Percentiles rank a stretch among this genome's conserved stretches.
Evolutionary conservation across 208 protist species (phyloP).

Genomic region (Wallacemonas sp.): DNA sequence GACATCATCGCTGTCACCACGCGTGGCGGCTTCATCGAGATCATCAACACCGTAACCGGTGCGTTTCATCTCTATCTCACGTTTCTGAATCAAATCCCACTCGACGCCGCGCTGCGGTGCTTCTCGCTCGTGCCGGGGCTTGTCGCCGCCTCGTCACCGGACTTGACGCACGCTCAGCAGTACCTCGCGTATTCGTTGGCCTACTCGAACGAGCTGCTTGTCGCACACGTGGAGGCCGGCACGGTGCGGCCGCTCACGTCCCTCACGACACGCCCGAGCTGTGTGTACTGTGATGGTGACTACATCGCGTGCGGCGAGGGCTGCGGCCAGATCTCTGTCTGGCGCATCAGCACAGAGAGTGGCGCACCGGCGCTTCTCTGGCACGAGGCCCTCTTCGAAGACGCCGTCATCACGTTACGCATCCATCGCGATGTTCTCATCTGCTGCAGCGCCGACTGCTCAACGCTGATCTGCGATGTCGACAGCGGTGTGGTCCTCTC

Average conservation of each 20-base stretch:
- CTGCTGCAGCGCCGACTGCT: slow-evolving; percentile 65
- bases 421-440: slow-evolving; percentile 49
- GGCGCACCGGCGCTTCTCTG: slow-evolving; percentile 40
- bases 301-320: slow-evolving; percentile 81
- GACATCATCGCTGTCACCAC: slow-evolving; percentile 70
- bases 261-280: slow-evolving; percentile 65
- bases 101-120: slow-evolving; percentile 71
- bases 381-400: slow-evolving; percentile 44
- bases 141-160: slow-evolving; percentile 15
- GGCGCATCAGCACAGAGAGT: slow-evolving; percentile 43
- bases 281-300: slow-evolving; percentile 65
- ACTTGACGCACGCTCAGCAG: slow-evolving; percentile 19
- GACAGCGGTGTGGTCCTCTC: slow-evolving; percentile 44
- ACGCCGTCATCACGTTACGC: slow-evolving; percentile 50
- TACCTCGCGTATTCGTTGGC: slow-evolving; percentile 70
- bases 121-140: slow-evolving; percentile 72
- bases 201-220: slow-evolving; percentile 86
- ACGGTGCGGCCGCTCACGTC: slow-evolving; percentile 45
- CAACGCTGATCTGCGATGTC: slow-evolving; percentile 45
- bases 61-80: slow-evolving; percentile 82
- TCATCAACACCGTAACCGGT: slow-evolving; percentile 63
- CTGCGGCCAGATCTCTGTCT: slow-evolving; percentile 64
- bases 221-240: slow-evolving; percentile 59
- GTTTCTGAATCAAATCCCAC: slow-evolving; percentile 58
- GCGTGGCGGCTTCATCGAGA: slow-evolving; percentile 75